phyloP scores from a whole-genome alignment of 179 eudicot genomes.

The Drosera spatulata region DNA sequence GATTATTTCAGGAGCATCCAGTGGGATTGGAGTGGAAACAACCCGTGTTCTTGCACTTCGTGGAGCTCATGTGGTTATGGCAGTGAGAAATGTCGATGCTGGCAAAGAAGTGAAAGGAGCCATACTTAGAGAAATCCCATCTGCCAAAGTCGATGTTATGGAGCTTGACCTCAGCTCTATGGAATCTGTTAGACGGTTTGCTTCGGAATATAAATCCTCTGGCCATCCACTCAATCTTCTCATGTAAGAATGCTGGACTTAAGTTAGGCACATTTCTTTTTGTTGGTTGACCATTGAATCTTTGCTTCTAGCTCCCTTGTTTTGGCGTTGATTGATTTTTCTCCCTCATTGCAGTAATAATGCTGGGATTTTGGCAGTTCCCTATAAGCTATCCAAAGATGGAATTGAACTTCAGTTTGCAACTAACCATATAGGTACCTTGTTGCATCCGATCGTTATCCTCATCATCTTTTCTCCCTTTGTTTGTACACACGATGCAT shows the following conservation, averaged over 20 bases:
- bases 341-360: slow-evolving; percentile 41
- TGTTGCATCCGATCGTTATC: too few species aligned
- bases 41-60: slow-evolving; percentile 50
- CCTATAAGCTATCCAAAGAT: slow-evolving; percentile 65
- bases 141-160: slow-evolving; percentile 55
- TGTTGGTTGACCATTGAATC: too few species aligned
- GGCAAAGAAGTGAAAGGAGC: slow-evolving; percentile 44
- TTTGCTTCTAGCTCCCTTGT: too few species aligned
- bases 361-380: slow-evolving; percentile 69
- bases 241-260: slow-evolving; percentile 40
- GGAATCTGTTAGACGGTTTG: slow-evolving; percentile 49
- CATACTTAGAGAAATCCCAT: slow-evolving; percentile 42
- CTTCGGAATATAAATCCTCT: slow-evolving; percentile 40
- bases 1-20: slow-evolving; percentile 55
- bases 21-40: slow-evolving; percentile 90
- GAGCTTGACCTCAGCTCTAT: slow-evolving; percentile 75
- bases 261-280: too few species aligned
- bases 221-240: slow-evolving; percentile 65
- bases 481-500: too few species aligned
- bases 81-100: slow-evolving; percentile 57
- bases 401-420: slow-evolving; percentile 80
- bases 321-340: too few species aligned
- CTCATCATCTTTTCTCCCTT: too few species aligned
- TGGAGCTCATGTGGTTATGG: slow-evolving; percentile 18
- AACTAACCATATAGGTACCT: slow-evolving; percentile 69